Evolutionary conservation across 2,329 filamentous ascomycete species (phyloP).

Genomic region (Venturia carpophila): DNA sequence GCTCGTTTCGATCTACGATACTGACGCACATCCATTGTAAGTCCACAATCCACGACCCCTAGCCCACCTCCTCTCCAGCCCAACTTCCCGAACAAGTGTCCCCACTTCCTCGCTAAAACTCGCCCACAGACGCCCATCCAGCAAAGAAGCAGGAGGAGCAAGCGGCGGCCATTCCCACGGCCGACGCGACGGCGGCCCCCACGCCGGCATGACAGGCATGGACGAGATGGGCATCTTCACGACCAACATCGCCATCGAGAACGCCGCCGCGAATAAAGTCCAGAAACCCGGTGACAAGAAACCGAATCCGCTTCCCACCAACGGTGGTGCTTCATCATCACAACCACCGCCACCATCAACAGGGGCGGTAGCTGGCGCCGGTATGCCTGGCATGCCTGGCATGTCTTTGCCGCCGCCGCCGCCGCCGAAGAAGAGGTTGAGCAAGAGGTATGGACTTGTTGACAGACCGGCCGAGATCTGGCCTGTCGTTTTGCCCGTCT

Average conservation of each 20-base stretch:
- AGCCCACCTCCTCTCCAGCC: background rate
- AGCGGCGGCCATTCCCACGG: background rate
- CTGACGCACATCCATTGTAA: constrained; percentile 13
- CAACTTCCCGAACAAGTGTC: background rate
- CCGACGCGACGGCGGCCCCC: background rate
- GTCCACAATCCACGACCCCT: background rate
- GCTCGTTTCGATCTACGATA: constrained; percentile 12
- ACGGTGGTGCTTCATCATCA: background rate
- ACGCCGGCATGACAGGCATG: constrained; percentile 9
- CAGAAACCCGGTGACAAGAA: background rate
- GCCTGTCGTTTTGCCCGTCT: background rate
- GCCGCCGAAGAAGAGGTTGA: background rate
- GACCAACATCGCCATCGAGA: constrained; percentile 6
- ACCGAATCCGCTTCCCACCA: background rate
- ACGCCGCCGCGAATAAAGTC: background rate
- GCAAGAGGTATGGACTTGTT: constrained; percentile 12
- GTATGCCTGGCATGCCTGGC: background rate
- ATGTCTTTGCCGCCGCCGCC: background rate
- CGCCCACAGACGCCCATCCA: background rate
- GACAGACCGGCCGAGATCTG: background rate
- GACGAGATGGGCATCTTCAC: constrained; percentile 17
- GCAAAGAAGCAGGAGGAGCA: background rate
- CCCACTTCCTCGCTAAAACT: background rate
- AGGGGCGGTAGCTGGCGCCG: background rate
- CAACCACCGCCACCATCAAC: background rate